These are phyloP conservation scores for Chimonanthus salicifolius DNA, from an alignment of 164 flowering plant genomes.

Conservation along the genomic window DNA sequence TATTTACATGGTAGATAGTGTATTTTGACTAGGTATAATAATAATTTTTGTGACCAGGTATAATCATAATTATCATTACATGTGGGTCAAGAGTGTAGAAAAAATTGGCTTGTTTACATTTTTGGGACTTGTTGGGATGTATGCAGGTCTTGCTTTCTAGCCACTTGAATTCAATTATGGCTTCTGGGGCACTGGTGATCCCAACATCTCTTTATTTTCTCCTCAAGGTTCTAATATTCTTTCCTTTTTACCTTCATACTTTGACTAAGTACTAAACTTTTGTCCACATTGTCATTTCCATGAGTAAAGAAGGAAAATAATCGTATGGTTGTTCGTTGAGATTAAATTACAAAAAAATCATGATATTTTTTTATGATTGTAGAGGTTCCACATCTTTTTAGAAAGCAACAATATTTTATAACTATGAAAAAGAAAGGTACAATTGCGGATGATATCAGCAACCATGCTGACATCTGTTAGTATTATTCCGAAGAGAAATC, in stretches of 20 bases:
- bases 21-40: not conserved
- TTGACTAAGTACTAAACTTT: not conserved
- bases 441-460: no score
- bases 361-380: no score
- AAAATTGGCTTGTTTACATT: not conserved
- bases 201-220: slow-evolving; percentile 81
- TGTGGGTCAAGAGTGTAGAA: not conserved
- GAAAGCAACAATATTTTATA: no score
- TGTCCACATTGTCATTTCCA: not conserved
- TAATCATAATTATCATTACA: not conserved
- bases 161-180: slow-evolving; percentile 47
- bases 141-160: slow-evolving; percentile 83
- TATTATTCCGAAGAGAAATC: no score
- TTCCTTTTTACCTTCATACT: not conserved
- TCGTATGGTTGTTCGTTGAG: not conserved
- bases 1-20: not conserved
- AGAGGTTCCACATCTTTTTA: no score
- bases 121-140: slow-evolving; percentile 1
- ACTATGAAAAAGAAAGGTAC: no score
- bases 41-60: not conserved
- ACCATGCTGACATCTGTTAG: no score
- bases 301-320: not conserved
- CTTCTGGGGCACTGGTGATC: slow-evolving; percentile 75
- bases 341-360: not conserved
- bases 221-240: slow-evolving; percentile 47